Evolutionary conservation across 169 alveolate species (phyloP).

Genomic region (Hepatocystis sp.): DNA sequence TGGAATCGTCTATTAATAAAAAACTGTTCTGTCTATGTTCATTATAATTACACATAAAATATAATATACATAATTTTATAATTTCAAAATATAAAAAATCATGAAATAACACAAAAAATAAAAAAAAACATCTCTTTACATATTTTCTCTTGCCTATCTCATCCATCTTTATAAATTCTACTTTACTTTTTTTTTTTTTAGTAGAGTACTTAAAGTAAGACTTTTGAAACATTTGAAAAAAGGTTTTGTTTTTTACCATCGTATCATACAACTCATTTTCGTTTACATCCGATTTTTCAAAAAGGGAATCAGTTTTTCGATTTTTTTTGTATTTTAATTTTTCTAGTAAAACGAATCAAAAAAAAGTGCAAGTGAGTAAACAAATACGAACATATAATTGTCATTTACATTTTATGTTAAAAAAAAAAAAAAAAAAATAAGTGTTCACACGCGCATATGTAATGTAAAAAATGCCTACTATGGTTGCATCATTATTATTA

Average conservation of each 20-base stretch:
- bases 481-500: no score
- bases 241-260: not conserved
- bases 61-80: conserved; percentile 52
- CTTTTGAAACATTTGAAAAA: not conserved
- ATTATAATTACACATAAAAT: conserved; percentile 71
- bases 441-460: no score
- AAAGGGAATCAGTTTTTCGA: not conserved
- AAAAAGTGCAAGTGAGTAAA: no score
- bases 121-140: conserved; percentile 2
- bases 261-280: not conserved
- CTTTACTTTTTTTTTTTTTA: not conserved
- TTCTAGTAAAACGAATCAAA: no score
- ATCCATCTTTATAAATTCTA: no score
- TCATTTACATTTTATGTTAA: no score
- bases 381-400: no score
- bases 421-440: no score
- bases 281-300: not conserved
- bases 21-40: conserved; percentile 29
- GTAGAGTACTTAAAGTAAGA: not conserved
- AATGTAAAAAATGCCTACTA: no score
- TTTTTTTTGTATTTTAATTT: no score
- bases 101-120: conserved; percentile 40
- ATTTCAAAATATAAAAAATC: conserved; percentile 67
- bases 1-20: conserved; percentile 46
- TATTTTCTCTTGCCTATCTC: conserved; percentile 1